A percentile compares a stretch with the other conserved stretches of the same genome.
phyloP scores from a whole-genome alignment of 345 rosid genomes.

The Lumnitzera littorea region DNA sequence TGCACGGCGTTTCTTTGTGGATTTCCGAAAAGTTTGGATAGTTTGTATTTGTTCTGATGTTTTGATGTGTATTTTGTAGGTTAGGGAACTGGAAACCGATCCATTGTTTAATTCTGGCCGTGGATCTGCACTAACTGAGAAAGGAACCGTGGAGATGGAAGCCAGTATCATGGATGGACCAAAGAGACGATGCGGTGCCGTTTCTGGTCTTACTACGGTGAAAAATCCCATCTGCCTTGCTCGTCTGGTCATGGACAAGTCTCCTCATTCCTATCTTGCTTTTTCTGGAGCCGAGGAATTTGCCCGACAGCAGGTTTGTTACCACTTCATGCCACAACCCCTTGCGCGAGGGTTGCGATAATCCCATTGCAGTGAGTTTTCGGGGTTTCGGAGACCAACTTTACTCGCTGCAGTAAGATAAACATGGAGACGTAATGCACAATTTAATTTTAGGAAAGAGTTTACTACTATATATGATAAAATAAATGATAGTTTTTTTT shows the following conservation, averaged over 20 bases:
- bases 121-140: constrained; percentile 85
- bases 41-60: not conserved
- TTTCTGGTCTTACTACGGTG: constrained; percentile 78
- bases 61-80: constrained; percentile 23
- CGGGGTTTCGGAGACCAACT: not conserved
- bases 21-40: not conserved
- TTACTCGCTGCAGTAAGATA: no score
- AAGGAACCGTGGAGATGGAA: constrained; percentile 96
- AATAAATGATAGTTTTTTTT: no score
- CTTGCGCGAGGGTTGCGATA: no score
- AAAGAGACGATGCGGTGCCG: constrained; percentile 83
- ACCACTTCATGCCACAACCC: constrained; percentile 5
- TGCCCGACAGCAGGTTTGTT: constrained; percentile 63
- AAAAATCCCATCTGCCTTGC: constrained; percentile 91
- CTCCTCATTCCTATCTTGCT: constrained; percentile 93
- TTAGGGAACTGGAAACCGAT: constrained; percentile 78
- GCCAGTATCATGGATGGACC: constrained; percentile 97
- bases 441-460: no score
- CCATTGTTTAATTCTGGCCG: constrained; percentile 96
- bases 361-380: not conserved
- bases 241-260: constrained; percentile 89
- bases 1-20: no score
- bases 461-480: no score
- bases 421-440: no score
- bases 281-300: constrained; percentile 90